Evolutionary conservation across 2,329 filamentous ascomycete genomes (phyloP).

Genomic region (Verticillium tricorpus): DNA sequence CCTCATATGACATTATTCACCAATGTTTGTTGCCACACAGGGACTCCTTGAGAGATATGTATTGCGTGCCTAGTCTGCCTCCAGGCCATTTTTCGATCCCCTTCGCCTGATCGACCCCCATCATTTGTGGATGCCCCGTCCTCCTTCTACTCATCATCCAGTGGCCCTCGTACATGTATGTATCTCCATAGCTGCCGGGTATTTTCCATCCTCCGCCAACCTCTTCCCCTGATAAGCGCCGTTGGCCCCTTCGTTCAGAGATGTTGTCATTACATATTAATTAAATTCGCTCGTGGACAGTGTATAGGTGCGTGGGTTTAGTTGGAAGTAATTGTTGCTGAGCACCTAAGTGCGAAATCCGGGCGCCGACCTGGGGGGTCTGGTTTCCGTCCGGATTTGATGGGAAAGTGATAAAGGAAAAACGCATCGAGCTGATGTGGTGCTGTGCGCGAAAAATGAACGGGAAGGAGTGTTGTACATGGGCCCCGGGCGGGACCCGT

Average conservation of each 20-base stretch:
- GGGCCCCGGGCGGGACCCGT: background rate
- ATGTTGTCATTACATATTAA: background rate
- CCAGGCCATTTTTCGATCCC: background rate
- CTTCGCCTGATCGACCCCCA: background rate
- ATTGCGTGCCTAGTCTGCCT: background rate
- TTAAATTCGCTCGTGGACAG: background rate
- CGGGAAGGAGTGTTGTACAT: slow-evolving; percentile 8
- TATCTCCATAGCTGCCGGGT: background rate
- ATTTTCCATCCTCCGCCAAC: background rate
- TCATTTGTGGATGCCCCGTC: background rate
- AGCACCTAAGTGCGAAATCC: background rate
- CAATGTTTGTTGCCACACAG: background rate
- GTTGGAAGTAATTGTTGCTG: background rate
- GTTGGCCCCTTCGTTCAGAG: background rate
- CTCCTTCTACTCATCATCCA: background rate
- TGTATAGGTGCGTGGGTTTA: background rate
- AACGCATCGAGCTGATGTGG: slow-evolving; percentile 32
- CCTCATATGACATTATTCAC: too few species aligned
- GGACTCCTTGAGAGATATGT: background rate
- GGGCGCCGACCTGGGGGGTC: background rate
- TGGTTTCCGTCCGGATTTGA: background rate
- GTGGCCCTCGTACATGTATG: background rate
- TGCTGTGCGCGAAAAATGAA: slow-evolving; percentile 5
- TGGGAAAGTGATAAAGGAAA: background rate
- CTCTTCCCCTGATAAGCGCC: background rate